Percentiles rank a stretch among this genome's conserved stretches.
These are phyloP conservation scores for Kurtzmaniella cleridarum DNA, from an alignment of 805 yeast species.

Conservation along the genomic window DNA sequence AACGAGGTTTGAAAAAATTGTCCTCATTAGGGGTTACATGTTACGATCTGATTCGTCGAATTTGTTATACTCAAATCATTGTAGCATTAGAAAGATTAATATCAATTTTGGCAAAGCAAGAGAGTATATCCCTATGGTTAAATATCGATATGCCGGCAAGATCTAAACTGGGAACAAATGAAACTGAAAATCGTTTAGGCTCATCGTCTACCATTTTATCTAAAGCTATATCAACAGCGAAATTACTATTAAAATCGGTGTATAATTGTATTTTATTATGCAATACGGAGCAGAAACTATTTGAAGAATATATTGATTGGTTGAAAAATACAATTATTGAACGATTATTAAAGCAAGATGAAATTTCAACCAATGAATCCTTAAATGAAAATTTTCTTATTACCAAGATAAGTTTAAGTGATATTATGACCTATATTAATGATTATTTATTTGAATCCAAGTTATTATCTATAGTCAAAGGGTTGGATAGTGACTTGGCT, in stretches of 20 bases:
- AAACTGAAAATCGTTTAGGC: slow-evolving; percentile 3
- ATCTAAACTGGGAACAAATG: background rate
- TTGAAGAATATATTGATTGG: slow-evolving; percentile 45
- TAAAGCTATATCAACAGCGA: slow-evolving; percentile 8
- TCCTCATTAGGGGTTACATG: slow-evolving; percentile 42
- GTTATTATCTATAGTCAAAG: slow-evolving; percentile 5
- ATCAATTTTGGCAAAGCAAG: slow-evolving; percentile 37
- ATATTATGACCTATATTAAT: slow-evolving; percentile 21
- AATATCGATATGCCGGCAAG: slow-evolving; percentile 2
- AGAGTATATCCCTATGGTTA: slow-evolving; percentile 36
- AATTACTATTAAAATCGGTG: slow-evolving; percentile 23
- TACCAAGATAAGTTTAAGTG: slow-evolving; percentile 11
- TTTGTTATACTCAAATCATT: slow-evolving; percentile 43
- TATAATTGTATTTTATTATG: slow-evolving; percentile 37
- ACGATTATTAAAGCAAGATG: slow-evolving; percentile 35
- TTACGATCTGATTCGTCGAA: slow-evolving; percentile 46
- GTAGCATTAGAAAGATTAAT: slow-evolving; percentile 55
- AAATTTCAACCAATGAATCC: slow-evolving; percentile 12
- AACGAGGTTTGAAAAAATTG: slow-evolving; percentile 58
- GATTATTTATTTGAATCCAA: slow-evolving; percentile 15
- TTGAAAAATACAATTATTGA: slow-evolving; percentile 28
- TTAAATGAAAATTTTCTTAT: slow-evolving; percentile 7
- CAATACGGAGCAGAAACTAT: slow-evolving; percentile 42
- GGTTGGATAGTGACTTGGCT: background rate
- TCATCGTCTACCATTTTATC: slow-evolving; percentile 4